These are phyloP conservation scores for Tagetes erecta DNA, from an alignment of 129 eudicot species.

Conservation along the genomic window DNA sequence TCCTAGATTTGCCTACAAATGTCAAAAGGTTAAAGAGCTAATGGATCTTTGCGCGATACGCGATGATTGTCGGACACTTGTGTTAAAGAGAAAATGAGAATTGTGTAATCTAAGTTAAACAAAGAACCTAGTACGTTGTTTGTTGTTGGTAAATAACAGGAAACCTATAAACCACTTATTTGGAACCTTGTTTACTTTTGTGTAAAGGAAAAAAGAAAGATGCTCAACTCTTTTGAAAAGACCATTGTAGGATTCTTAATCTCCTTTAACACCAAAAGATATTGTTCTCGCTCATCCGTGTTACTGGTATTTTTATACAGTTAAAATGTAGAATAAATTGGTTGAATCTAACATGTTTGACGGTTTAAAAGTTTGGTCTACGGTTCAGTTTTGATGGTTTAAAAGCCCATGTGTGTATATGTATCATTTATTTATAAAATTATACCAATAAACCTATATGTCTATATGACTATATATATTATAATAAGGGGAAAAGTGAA, in stretches of 20 bases:
- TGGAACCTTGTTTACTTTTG: constrained; percentile 29
- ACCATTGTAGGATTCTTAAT: constrained; percentile 20
- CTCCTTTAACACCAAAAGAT: background rate
- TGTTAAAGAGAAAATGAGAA: constrained; percentile 3
- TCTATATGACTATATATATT: no score
- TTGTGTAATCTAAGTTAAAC: background rate
- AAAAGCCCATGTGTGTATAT: no score
- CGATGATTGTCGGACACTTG: background rate
- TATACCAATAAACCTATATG: no score
- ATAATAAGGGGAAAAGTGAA: no score
- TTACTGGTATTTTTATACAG: no score
- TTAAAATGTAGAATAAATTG: no score
- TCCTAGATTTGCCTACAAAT: background rate
- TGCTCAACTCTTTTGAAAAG: constrained; percentile 31
- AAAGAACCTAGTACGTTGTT: constrained; percentile 18
- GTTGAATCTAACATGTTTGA: no score
- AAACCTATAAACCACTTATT: constrained; percentile 16
- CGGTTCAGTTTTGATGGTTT: no score
- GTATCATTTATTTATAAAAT: no score
- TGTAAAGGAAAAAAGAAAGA: constrained; percentile 16
- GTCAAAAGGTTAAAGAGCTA: background rate
- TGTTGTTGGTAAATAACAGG: background rate
- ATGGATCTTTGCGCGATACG: background rate
- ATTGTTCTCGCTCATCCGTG: background rate
- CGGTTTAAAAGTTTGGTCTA: no score